phyloP scores from a whole-genome alignment of 2,329 filamentous ascomycete genomes.

The Plectosphaerella cucumerina region DNA sequence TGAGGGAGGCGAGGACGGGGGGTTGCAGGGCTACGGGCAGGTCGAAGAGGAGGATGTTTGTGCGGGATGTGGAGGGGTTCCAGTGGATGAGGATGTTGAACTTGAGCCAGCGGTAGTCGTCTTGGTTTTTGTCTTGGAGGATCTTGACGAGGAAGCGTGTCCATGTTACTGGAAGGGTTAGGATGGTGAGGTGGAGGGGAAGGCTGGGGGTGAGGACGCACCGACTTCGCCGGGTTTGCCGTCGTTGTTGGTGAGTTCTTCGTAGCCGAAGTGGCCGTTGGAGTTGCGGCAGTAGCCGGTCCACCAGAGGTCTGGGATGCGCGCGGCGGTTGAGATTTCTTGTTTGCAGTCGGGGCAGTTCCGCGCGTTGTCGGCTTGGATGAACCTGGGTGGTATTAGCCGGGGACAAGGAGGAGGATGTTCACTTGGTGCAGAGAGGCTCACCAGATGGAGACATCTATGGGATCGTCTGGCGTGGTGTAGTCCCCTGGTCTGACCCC shows the following conservation, averaged over 20 bases:
- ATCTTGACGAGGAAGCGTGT: constrained; percentile 24
- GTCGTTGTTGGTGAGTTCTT: constrained; percentile 11
- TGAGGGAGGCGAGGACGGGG: constrained; percentile 3
- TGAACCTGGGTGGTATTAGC: too few species aligned
- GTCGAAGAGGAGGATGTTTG: constrained; percentile 26
- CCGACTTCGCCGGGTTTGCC: constrained; percentile 10
- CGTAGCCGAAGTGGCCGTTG: constrained; percentile 35
- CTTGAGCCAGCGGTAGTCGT: constrained; percentile 28
- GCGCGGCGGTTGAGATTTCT: constrained; percentile 17
- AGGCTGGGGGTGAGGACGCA: constrained; percentile 12
- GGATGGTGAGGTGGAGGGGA: neutral
- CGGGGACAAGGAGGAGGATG: too few species aligned
- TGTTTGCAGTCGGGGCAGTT: neutral
- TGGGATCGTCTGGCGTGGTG: too few species aligned
- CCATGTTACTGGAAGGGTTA: constrained; percentile 23
- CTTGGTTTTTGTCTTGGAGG: constrained; percentile 5
- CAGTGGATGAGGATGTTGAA: constrained; percentile 26
- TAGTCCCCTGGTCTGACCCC: too few species aligned
- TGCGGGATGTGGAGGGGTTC: constrained; percentile 15
- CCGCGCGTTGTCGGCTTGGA: neutral
- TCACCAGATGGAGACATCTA: too few species aligned
- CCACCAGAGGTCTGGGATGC: constrained; percentile 31
- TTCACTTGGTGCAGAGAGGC: too few species aligned
- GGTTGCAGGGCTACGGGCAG: constrained; percentile 1
- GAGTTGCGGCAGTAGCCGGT: constrained; percentile 23